A percentile compares a stretch with the other conserved stretches of the same genome.
phyloP scores from a whole-genome alignment of 139 green algal species.

The Haematococcus lacustris region DNA sequence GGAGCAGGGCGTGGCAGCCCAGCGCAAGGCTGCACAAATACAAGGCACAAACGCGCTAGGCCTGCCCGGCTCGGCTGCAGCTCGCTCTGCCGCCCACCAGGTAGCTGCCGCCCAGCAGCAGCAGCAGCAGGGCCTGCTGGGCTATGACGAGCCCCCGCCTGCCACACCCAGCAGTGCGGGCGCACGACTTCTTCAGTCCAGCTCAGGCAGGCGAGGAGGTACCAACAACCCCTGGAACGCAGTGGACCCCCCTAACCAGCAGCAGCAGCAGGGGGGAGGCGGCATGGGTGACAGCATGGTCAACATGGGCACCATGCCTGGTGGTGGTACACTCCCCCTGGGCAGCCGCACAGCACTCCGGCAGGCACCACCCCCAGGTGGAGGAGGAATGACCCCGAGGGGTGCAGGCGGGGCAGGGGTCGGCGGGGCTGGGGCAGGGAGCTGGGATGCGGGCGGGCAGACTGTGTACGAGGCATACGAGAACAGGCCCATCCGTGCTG shows the following conservation, averaged over 20 bases:
- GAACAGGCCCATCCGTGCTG: not conserved
- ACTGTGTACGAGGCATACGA: not conserved
- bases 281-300: constrained; percentile 18
- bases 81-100: too few relatives aligned
- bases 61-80: constrained; percentile 15
- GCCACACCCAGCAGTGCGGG: too few relatives aligned
- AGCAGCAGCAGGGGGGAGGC: not conserved
- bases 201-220: too few relatives aligned
- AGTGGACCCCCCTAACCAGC: not conserved
- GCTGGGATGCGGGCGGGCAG: not conserved
- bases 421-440: not conserved
- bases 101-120: too few relatives aligned
- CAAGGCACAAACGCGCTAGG: constrained; percentile 18
- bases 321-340: not conserved
- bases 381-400: too few relatives aligned
- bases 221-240: too few relatives aligned
- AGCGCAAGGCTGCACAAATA: constrained; percentile 17
- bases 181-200: too few relatives aligned
- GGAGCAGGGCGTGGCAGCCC: constrained; percentile 11
- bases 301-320: constrained; percentile 25
- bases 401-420: too few relatives aligned
- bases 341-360: not conserved
- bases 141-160: too few relatives aligned
- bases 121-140: too few relatives aligned
- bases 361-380: not conserved